A percentile compares a stretch with the other conserved stretches of the same genome.
These are phyloP conservation scores for Pythium pyrilobum DNA, from an alignment of 352 stramenopile genomes.

Conservation along the genomic window DNA sequence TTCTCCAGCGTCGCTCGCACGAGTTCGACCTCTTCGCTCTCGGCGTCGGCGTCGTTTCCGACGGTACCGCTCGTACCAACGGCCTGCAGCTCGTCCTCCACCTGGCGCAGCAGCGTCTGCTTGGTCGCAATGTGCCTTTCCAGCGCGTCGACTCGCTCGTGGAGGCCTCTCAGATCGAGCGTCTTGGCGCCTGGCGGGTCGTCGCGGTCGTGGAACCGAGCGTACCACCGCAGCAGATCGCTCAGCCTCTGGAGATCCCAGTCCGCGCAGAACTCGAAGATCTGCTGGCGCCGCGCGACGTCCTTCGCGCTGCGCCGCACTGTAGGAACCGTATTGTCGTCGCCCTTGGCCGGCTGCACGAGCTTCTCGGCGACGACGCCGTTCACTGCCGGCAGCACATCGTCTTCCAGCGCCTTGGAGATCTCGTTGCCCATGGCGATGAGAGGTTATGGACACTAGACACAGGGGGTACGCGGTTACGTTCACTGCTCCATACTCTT, in stretches of 20 bases:
- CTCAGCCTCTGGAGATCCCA: slow-evolving; percentile 48
- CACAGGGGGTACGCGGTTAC: not conserved
- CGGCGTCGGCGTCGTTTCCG: not conserved
- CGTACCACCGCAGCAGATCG: slow-evolving; percentile 61
- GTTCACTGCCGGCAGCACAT: slow-evolving; percentile 5
- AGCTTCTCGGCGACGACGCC: slow-evolving; percentile 18
- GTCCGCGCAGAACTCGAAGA: slow-evolving; percentile 55
- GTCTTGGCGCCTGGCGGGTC: not conserved
- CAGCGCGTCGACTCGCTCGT: slow-evolving; percentile 30
- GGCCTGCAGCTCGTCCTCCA: slow-evolving; percentile 33
- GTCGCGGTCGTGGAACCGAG: slow-evolving; percentile 23
- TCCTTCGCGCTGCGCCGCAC: slow-evolving; percentile 32
- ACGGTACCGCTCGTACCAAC: not conserved
- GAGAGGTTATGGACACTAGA: not conserved
- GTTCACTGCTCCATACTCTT: not conserved
- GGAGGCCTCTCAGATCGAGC: slow-evolving; percentile 21
- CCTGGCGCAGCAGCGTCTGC: slow-evolving; percentile 32
- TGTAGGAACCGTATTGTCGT: not conserved
- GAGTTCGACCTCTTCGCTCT: slow-evolving; percentile 9
- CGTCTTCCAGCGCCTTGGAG: slow-evolving; percentile 19
- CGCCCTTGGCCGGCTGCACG: not conserved
- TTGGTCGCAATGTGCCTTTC: slow-evolving; percentile 26
- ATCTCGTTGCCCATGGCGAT: slow-evolving; percentile 22
- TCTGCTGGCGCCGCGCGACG: slow-evolving; percentile 35
- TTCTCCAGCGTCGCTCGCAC: slow-evolving; percentile 11